Evolutionary conservation across 306 rosid species (phyloP).

Genomic region (Castanea crenata): DNA sequence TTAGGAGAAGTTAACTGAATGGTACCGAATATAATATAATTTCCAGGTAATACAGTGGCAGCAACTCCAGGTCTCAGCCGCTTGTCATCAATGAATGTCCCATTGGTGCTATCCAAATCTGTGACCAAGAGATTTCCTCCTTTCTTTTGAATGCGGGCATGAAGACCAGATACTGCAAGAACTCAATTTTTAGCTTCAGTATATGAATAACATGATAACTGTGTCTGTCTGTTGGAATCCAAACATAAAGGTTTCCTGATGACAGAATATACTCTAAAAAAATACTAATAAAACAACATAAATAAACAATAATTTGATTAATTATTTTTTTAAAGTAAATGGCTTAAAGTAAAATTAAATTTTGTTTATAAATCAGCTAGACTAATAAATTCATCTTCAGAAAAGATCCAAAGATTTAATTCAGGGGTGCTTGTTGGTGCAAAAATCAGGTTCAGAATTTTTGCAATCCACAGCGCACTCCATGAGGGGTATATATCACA

Average conservation of each 20-base stretch:
- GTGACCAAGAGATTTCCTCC: slow-evolving; percentile 65
- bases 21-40: slow-evolving; percentile 73
- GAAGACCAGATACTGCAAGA: slow-evolving; percentile 63
- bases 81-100: slow-evolving; percentile 75
- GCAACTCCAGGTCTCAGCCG: slow-evolving; percentile 70
- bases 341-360: not conserved
- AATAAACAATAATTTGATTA: not conserved
- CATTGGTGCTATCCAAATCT: slow-evolving; percentile 94
- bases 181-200: not conserved
- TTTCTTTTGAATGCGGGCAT: slow-evolving; percentile 71
- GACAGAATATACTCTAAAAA: too few species aligned
- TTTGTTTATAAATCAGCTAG: not conserved
- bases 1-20: slow-evolving; percentile 4
- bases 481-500: not conserved
- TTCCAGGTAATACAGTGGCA: slow-evolving; percentile 57
- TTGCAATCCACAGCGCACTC: not conserved
- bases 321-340: not conserved
- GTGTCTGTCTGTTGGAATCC: not conserved
- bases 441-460: not conserved
- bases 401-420: slow-evolving; percentile 5
- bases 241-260: not conserved
- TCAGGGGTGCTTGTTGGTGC: not conserved
- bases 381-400: not conserved
- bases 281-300: too few species aligned
- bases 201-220: not conserved